Conservation (phyloP, 108 stramenopile species). For the Skeletonema menzelii region DNA sequence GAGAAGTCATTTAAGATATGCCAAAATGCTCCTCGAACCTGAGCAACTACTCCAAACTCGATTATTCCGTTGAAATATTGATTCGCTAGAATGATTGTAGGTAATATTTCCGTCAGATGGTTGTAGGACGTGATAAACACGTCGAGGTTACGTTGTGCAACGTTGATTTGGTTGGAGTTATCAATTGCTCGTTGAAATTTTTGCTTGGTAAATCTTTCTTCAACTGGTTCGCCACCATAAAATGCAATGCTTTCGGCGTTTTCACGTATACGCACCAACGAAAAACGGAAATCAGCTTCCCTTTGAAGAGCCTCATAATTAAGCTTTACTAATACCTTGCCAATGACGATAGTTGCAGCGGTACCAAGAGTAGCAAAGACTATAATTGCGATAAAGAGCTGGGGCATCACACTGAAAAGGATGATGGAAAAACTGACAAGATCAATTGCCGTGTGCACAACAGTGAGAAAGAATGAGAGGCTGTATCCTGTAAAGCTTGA, state of each 20-base stretch:
- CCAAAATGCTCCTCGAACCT: conserved; percentile 66
- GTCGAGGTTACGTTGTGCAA: conserved; percentile 64
- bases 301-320: conserved; percentile 61
- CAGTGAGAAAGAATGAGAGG: conserved; percentile 64
- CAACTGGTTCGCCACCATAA: conserved; percentile 63
- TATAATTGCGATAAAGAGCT: conserved; percentile 65
- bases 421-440: conserved; percentile 67
- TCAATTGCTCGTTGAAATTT: conserved; percentile 56
- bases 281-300: conserved; percentile 76
- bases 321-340: conserved; percentile 49
- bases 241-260: conserved; percentile 83
- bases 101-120: conserved; percentile 59
- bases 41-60: conserved; percentile 57
- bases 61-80: conserved; percentile 67
- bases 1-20: conserved; percentile 89
- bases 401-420: conserved; percentile 61
- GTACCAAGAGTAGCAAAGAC: conserved; percentile 60
- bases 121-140: conserved; percentile 70
- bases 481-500: conserved; percentile 61
- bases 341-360: conserved; percentile 39
- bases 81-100: conserved; percentile 66
- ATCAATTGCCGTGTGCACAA: conserved; percentile 65
- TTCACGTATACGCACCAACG: conserved; percentile 65
- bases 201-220: conserved; percentile 45
- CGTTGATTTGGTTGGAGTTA: conserved; percentile 56